phyloP scores from a whole-genome alignment of 192 early-diverging fungal species.

The Rhizophagus prolifer region DNA sequence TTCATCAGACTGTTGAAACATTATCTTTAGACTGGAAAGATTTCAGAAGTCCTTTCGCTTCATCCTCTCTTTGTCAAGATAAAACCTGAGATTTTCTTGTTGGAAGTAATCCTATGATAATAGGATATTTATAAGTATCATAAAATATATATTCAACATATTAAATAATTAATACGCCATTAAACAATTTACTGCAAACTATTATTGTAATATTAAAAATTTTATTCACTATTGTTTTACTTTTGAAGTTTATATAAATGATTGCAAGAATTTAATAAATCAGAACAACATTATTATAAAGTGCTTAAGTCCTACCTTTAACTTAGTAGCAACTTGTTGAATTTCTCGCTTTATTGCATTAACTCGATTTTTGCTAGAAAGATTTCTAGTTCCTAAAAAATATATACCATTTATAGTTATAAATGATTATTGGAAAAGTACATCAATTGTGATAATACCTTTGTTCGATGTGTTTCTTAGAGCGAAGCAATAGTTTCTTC shows the following conservation, averaged over 20 bases:
- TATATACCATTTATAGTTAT: slow-evolving; percentile 39
- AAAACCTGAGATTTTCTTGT: slow-evolving; percentile 41
- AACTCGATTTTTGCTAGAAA: slow-evolving; percentile 25
- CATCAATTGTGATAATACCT: slow-evolving; percentile 34
- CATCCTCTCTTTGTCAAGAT: slow-evolving; percentile 64
- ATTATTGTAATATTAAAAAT: no score
- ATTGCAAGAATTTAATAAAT: no score
- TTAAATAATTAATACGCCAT: slow-evolving; percentile 1
- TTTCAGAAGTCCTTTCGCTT: slow-evolving; percentile 62
- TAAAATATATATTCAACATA: not conserved
- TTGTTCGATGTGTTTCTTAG: slow-evolving; percentile 41
- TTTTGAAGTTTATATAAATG: no score
- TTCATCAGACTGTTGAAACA: slow-evolving; percentile 69
- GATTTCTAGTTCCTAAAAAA: slow-evolving; percentile 36
- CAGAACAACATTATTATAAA: no score
- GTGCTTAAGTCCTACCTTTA: slow-evolving; percentile 11
- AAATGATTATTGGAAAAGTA: slow-evolving; percentile 18
- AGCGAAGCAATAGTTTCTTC: slow-evolving; percentile 51
- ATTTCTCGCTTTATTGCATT: not conserved
- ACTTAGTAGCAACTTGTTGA: not conserved
- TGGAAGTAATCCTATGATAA: slow-evolving; percentile 38
- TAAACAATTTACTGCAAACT: no score
- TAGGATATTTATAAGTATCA: slow-evolving; percentile 4
- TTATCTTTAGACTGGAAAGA: slow-evolving; percentile 66
- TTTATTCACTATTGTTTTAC: no score